Evolutionary conservation across 768 basidiomycete species (phyloP), one percentile per base, ranked within the genome.

Genomic region (Mycena pura): DNA sequence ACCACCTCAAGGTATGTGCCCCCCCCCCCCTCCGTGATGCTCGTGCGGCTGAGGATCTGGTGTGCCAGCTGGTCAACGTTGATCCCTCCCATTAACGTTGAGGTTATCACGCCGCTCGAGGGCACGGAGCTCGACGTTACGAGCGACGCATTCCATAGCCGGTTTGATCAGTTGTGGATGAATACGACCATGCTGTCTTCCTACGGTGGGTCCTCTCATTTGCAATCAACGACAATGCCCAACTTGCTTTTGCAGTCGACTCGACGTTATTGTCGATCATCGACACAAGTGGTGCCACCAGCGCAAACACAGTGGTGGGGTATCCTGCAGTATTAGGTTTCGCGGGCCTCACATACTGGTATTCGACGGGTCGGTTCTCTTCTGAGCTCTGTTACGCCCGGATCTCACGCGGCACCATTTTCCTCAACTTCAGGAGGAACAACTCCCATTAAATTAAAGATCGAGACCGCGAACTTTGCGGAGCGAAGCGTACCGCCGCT

Each of bases 21-120:
- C 3, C 2, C 9, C 41, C 7, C 14, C 28, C 28, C 15, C 28
- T 15, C 27, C n/a, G n/a, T n/a, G n/a, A n/a, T n/a, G 15, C 34
- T n/a, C 34, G 19, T 46, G 13, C 3, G 6, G 3, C 17, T 36
- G 15, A 21, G 8, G 6, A 5, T 32, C 40, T 31, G 5, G 5
- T 13, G 17, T 5, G 3, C 6, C 32, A 59, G 57, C 13, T 59
- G 57, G 57, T 32, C 57, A 6, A 21, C 57, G 44, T 48, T 59
- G 3, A n/a, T 59, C 11, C 9, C 47, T 9, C 57, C 57, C 15
- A 36, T 22, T 29, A 21, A 6, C n/a, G 51, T 59, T 13, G 3
- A 4, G 5, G 31, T 59, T 3, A 1, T 6, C 29, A 49, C 48
- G 4, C 47, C 47, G 19, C 13, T 59, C 13, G 19, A 31, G 19